phyloP scores from a whole-genome alignment of 2,329 filamentous ascomycete genomes.

The Ophiocordyceps camponoti-saundersi region DNA sequence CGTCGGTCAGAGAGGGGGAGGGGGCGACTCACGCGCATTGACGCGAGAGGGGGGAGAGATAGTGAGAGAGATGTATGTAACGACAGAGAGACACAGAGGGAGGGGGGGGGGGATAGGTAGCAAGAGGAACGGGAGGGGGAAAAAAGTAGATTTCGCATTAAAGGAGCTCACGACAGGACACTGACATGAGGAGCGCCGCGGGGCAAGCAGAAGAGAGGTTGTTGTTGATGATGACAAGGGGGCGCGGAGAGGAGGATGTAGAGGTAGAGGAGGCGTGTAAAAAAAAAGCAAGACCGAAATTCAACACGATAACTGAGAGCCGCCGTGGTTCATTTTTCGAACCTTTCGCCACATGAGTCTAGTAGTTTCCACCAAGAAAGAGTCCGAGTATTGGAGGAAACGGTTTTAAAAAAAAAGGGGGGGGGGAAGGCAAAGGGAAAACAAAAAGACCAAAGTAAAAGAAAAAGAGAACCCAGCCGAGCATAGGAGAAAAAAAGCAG shows the following conservation, averaged over 20 bases:
- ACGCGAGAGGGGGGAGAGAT: not conserved
- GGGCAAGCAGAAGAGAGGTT: not conserved
- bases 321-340: not conserved
- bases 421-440: not conserved
- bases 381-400: not conserved
- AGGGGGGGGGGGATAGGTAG: not conserved
- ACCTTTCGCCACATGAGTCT: conserved; percentile 1
- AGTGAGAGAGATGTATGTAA: not conserved
- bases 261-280: not conserved
- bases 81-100: conserved; percentile 1
- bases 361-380: not conserved
- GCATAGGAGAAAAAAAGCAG: not conserved
- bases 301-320: not conserved
- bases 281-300: not conserved
- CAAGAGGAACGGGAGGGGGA: conserved; percentile 4
- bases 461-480: not conserved
- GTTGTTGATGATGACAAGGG: no score
- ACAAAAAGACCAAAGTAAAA: not conserved
- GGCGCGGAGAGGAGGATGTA: not conserved
- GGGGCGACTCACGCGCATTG: no score
- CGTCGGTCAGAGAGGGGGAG: conserved; percentile 2
- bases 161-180: not conserved
- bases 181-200: not conserved
- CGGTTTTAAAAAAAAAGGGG: not conserved
- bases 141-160: conserved; percentile 8